Evolutionary conservation across 1,284 basidiomycete species (phyloP), one percentile per base, ranked within the genome.

Genomic region (Ceratobasidium sp.): DNA sequence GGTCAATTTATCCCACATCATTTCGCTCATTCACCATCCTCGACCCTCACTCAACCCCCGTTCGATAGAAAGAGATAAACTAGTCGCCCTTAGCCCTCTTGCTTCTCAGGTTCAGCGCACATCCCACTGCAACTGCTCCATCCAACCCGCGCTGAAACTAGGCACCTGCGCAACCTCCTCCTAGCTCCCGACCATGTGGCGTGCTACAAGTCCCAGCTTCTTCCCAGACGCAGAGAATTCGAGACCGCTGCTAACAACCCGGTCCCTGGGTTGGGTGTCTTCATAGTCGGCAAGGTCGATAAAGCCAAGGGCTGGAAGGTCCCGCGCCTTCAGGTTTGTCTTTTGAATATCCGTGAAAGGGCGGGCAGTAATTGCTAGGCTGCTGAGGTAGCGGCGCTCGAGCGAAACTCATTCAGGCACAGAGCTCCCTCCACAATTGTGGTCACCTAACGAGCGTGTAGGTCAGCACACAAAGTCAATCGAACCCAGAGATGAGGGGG

Each of bases 261-360:
- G 89, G 85, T 98, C 95, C 76, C 85, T 85, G 26, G 95, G 92
- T 78, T 85, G 86, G 77, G 97, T 82, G 85, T 92, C 94, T 81
- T 97, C 93, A 83, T 98, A 98, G 83, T 98, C 96, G 75, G 87
- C 92, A 13, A 91, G 86, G 85, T 98, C 87, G 74, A 83, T 91
- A 81, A 98, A 97, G 76, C 93, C 96, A 76, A 96, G 84, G 0
- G 94, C 93, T 75, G 96, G 92, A 92, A 96, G 95, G 78, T 93
- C 94, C 85, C 95, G 94, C 88, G 95, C 98, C 91, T 97, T 97
- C 87, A 97, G 86, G 89, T 98, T 98, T 82, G 93, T 94, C 88
- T 98, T 95, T 86, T 98, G 96, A 84, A 98, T 98, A 85, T 96
- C 94, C 61, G 96, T 96, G 82, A 98, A 98, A 44, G 92, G 95